Evolutionary conservation across 805 yeast species (phyloP), one percentile per base, ranked within the genome.

Genomic region (Candida ascalaphidarum): DNA sequence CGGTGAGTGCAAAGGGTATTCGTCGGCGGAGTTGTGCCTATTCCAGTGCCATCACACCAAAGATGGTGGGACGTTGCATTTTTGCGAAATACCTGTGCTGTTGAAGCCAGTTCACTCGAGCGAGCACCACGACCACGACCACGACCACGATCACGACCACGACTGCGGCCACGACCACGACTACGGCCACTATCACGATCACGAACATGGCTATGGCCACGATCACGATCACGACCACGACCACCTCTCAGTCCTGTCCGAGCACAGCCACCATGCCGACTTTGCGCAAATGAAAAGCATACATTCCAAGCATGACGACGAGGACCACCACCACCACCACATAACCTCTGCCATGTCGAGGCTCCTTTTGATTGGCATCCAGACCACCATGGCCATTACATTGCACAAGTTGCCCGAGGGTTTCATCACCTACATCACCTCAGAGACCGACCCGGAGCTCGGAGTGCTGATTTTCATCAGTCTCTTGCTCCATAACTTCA

Each of bases 331-430:
- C 42, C 94, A 81, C 45, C 95, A 85, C 50, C 83, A 81, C 44
- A 66, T 82, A 13, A 76, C 74, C 32, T 75, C 95, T 0, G 88
- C 92, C 1, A 58, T 79, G 11, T 78, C 94, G 0, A 68, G 83
- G 33, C 56, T 89, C n/a, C 55, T 89, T 8, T 73, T 94, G 4
- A 85, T 89, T 33, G 96, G 96, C 3, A 51, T 92, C 14, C 96
- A 92, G 51, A 89, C 97, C 0, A 76, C 88, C 5, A 50, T 88
- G 28, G 97, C 95, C 0, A 74, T 89, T 17, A 72, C 94, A 1
- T 55, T 92, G 17, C 98, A 89, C 57, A 88, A 92, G 50, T 65
- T 89, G 15, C 98, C 98, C 0, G 98, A 89, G 55, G 98, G 98
- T 0, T 83, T 89, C 45, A 76, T 89, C 30, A 80, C 94, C 25